Conservation (phyloP, 2,329 filamentous ascomycete genomes). For the Aspergillus vadensis region DNA sequence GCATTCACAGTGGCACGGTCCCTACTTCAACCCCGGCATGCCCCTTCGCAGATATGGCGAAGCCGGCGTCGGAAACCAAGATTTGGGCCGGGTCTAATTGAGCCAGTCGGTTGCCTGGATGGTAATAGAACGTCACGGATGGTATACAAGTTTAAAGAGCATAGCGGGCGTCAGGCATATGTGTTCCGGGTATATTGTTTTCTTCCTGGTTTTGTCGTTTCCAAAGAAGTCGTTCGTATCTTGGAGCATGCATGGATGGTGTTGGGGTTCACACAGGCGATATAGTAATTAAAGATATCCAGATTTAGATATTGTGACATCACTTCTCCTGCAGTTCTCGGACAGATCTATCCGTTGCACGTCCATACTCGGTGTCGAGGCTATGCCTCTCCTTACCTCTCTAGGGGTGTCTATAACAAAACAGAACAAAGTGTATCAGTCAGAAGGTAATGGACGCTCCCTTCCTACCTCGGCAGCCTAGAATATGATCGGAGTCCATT, state of each 20-base stretch:
- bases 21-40: slow-evolving; percentile 27
- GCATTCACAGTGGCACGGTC: slow-evolving; percentile 26
- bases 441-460: not conserved
- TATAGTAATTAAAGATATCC: slow-evolving; percentile 2
- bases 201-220: not conserved
- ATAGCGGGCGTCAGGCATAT: slow-evolving; percentile 15
- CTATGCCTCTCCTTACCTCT: not conserved
- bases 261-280: slow-evolving; percentile 8
- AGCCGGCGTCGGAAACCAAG: slow-evolving; percentile 30
- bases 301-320: not conserved
- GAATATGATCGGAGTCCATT: not conserved
- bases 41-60: slow-evolving; percentile 34
- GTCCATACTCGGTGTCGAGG: too few species aligned
- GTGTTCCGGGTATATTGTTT: not conserved
- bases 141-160: slow-evolving; percentile 9
- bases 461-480: too few species aligned
- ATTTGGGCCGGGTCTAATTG: slow-evolving; percentile 28
- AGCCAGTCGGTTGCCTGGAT: not conserved
- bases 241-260: slow-evolving; percentile 15
- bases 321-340: not conserved
- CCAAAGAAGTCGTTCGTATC: not conserved
- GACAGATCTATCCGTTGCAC: not conserved
- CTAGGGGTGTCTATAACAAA: not conserved
- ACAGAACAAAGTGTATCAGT: not conserved
- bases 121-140: not conserved